Conservation (phyloP, 768 basidiomycete genomes). For the Pleurotus eryngii region DNA sequence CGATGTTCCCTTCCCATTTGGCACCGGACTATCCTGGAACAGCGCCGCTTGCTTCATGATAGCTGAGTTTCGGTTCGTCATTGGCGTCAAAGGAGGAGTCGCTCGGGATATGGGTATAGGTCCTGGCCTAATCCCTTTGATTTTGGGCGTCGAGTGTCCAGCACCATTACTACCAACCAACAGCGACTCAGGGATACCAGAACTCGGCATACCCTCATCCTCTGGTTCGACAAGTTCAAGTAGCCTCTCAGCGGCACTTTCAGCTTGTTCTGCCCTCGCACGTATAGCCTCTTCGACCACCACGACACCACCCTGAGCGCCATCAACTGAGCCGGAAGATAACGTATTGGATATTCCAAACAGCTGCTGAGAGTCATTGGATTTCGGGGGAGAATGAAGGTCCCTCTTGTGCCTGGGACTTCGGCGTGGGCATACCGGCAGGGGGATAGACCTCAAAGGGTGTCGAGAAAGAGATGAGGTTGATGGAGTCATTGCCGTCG, state of each 20-base stretch:
- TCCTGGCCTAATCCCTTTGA: conserved; percentile 32
- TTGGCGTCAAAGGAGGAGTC: conserved; percentile 60
- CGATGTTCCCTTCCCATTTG: conserved; percentile 48
- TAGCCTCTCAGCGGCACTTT: conserved; percentile 86
- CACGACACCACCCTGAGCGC: conserved; percentile 47
- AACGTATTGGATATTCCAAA: conserved; percentile 53
- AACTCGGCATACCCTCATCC: conserved; percentile 50
- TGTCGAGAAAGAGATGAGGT: conserved; percentile 71
- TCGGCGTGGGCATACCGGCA: conserved; percentile 20
- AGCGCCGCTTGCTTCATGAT: conserved; percentile 74
- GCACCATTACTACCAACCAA: conserved; percentile 36
- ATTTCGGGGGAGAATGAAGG: conserved; percentile 56
- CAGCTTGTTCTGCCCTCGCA: conserved; percentile 88
- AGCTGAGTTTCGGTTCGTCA: conserved; percentile 44
- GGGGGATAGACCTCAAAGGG: conserved; percentile 53
- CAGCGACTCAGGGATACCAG: conserved; percentile 54
- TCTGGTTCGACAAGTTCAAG: conserved; percentile 85
- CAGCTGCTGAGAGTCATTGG: conserved; percentile 45
- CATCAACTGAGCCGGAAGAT: conserved; percentile 49
- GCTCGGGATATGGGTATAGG: conserved; percentile 30
- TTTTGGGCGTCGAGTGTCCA: conserved; percentile 35
- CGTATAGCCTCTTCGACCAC: conserved; percentile 71
- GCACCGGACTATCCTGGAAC: conserved; percentile 79
- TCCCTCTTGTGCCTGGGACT: conserved; percentile 36
- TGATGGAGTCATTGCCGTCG: conserved; percentile 60